These are phyloP conservation scores for Mycena pura DNA, from an alignment of 768 basidiomycete species.

Conservation along the genomic window DNA sequence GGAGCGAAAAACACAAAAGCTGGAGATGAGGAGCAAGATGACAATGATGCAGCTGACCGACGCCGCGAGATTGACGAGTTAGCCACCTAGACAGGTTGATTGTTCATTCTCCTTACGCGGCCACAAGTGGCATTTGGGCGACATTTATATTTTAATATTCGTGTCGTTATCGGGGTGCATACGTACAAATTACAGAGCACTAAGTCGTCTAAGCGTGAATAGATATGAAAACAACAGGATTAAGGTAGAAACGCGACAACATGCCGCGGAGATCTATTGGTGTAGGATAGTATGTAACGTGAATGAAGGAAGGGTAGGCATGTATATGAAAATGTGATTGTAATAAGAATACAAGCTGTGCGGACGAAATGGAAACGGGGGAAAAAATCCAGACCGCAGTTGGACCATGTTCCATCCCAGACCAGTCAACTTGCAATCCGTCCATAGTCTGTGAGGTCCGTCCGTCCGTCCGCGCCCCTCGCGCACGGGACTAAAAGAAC, in stretches of 20 bases:
- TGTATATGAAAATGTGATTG: conserved; percentile 5
- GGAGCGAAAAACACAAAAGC: conserved; percentile 38
- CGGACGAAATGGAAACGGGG: not conserved
- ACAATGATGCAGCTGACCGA: conserved; percentile 34
- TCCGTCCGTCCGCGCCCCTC: not conserved
- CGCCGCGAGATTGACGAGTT: conserved; percentile 25
- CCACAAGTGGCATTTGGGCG: not conserved
- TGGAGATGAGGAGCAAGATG: conserved; percentile 38
- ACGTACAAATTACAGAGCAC: conserved; percentile 23
- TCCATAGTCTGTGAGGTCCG: no score
- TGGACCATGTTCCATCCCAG: conserved; percentile 13
- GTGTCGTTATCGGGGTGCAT: not conserved
- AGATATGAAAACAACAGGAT: conserved; percentile 8
- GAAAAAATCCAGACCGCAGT: conserved; percentile 8
- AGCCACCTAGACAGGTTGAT: conserved; percentile 15
- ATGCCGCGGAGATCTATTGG: no score
- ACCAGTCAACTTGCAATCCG: no score
- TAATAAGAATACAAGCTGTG: conserved; percentile 24
- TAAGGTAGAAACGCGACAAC: no score
- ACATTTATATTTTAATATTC: not conserved
- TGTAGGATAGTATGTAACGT: conserved; percentile 20
- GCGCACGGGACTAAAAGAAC: conserved; percentile 61
- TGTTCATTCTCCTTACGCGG: not conserved
- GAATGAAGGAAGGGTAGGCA: conserved; percentile 16
- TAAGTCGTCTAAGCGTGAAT: conserved; percentile 21